Base-by-base conservation (phyloP, 768 basidiomycete genomes). In the Roridomyces roridus region DNA sequence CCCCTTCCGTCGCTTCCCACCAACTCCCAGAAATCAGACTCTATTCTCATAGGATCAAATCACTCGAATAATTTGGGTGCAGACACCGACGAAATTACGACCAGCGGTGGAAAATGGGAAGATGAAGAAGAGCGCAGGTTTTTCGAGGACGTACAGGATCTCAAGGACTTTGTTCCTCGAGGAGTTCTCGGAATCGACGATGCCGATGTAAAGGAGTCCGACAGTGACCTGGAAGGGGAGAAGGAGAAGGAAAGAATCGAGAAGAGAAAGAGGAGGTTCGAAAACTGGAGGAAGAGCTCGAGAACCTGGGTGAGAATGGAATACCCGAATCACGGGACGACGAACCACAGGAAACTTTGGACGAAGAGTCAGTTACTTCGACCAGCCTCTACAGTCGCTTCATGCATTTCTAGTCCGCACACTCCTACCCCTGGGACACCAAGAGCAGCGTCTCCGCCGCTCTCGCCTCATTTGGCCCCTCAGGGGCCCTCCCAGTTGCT, bases 111-210 rank as follows among this genome's bases (percentile, higher is more conserved):
- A 4, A 95, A 98, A 71, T 99, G 97, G 97, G 94, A 94, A 71
- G 97, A 98, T 64, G 97, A 98, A 63, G 96, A 99, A 75, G 96
- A 98, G 70, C 80, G 91, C 21, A 79, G 88, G 55, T 98, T 96
- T 73, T 98, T 89, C 64, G 96, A 98, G 68, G 95, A 98, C 57
- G 77, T 97, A 39, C 85, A 91, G 56, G 97, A 98, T 71, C 70
- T 98, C 49, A 89, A 89, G 56, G 94, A 97, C 55, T 93, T 94
- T 55, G 94, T 97, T 2, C 97, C 97, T 0, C 87, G 84, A 46
- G 89, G 87, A 47, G 84, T 98, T 35, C 78, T 98, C 18, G 95
- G 95, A 20, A 80, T 96, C 45, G 85, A 85, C 34, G 78, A 77
- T n/a, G 70, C 65, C 21, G 72, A 69, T 25, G 74, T 76, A 8